A percentile compares a stretch with the other conserved stretches of the same genome.
Evolutionary conservation across 345 rosid genomes (phyloP).

Genomic region (Eucalyptus camaldulensis): DNA sequence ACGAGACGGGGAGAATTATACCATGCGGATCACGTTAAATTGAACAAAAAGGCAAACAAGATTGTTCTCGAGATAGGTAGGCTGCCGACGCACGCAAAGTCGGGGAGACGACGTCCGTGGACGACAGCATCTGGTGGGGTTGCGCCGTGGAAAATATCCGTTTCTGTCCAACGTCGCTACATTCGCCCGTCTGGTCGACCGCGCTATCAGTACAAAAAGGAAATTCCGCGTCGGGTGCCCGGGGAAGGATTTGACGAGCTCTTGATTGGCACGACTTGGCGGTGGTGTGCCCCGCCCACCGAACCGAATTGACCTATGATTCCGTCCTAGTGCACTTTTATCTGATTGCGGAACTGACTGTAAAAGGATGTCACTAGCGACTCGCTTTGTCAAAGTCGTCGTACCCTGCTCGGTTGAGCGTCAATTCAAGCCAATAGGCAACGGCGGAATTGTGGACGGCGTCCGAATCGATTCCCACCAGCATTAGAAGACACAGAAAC

Average conservation of each 20-base stretch:
- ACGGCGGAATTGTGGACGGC: not conserved
- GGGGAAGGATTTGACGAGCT: not conserved
- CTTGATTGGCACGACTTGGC: not conserved
- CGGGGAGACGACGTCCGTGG: not conserved
- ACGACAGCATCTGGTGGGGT: not conserved
- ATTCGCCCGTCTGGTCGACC: not conserved
- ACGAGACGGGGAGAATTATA: not conserved
- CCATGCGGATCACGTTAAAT: not conserved
- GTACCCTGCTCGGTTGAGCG: not conserved
- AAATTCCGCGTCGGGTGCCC: not conserved
- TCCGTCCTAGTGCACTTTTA: not conserved
- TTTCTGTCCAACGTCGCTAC: not conserved
- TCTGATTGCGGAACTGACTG: fast-evolving
- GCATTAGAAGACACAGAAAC: too few species aligned
- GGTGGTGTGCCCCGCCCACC: not conserved
- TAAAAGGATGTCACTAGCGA: not conserved
- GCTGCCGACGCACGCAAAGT: not conserved
- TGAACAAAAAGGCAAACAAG: not conserved
- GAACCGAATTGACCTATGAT: not conserved
- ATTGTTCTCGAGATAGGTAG: not conserved
- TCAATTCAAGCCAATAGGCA: not conserved
- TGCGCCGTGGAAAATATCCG: not conserved
- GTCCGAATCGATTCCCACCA: too few species aligned
- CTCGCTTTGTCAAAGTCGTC: not conserved
- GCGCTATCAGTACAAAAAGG: not conserved